Conservation (phyloP, 306 rosid species). For the Abrus precatorius region DNA sequence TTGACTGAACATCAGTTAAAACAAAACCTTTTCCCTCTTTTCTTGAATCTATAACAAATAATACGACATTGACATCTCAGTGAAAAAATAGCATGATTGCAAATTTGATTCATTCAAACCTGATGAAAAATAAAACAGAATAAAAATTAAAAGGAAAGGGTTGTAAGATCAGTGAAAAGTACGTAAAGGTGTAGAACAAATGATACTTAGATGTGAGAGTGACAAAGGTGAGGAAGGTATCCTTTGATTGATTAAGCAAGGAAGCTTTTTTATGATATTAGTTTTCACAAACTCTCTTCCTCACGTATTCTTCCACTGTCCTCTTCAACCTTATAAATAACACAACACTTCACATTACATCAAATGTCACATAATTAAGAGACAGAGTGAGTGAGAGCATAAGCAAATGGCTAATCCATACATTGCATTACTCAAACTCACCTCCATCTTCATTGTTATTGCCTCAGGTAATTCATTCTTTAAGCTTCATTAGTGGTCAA, state of each 20-base stretch:
- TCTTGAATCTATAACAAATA: not conserved
- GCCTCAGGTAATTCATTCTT: constrained; percentile 48
- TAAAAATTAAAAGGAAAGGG: not conserved
- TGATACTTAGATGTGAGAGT: constrained; percentile 36
- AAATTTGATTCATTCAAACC: constrained; percentile 2
- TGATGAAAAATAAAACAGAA: not conserved
- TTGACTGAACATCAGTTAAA: not conserved
- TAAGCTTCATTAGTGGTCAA: not conserved
- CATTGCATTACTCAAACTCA: constrained; percentile 38
- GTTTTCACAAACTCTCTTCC: constrained; percentile 44
- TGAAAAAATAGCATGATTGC: not conserved
- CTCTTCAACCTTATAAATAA: constrained; percentile 37
- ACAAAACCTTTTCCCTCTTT: not conserved
- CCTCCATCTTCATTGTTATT: constrained; percentile 50
- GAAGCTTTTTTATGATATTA: constrained; percentile 50
- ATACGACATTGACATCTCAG: not conserved
- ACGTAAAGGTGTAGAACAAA: constrained; percentile 6
- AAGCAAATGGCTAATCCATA: constrained; percentile 43
- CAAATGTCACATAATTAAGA: constrained; percentile 42
- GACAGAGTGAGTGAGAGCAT: constrained; percentile 3
- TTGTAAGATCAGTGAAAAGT: constrained; percentile 30
- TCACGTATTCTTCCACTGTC: constrained; percentile 53
- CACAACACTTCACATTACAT: constrained; percentile 20
- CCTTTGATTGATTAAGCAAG: constrained; percentile 38
- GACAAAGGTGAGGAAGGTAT: constrained; percentile 45